Base-by-base conservation (phyloP, 2,329 filamentous ascomycete species). In the Alternaria brassicae region DNA sequence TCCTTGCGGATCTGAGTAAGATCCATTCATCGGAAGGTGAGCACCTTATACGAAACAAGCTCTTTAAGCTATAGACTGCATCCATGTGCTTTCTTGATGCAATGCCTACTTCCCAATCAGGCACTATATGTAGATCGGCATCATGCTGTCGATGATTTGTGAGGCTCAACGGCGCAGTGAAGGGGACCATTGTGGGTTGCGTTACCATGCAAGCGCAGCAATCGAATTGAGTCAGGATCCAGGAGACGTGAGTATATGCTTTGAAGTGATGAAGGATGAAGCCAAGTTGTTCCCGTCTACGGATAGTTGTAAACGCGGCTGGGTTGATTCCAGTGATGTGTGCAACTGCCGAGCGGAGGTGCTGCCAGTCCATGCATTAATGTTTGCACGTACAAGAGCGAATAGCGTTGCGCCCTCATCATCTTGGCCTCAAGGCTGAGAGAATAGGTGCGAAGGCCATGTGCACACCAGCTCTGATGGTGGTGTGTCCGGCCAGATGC, bases 391-490 rank as follows among this genome's bases (percentile, higher is more conserved):
- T 21, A 32, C 15, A 19, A 13, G 4, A 19, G 42, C 42, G 7
- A 19, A 6, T 2, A 32, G 3, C 12, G 32, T 10, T 15, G 6
- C 7, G 6, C 30, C 17, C 5, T 32, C 42, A 21, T 19, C 3
- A 21, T 21, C 42, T 30, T 30, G 27, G 6, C 4, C 27, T 4
- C 17, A 27, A 45, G 4, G 1, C 3, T 7, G 27, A 32, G 44
- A 47, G 4, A 47, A 10, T 6, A 47, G 3, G 9, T 1, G 13
- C 2, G 44, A 28, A 2, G 44, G 44, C 44, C 44, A 47, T 47
- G 44, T 47, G 42, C 42, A 47, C 12, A 47, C 12, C 27, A 47
- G 42, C 28, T 32, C 6, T 47, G 42, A 47, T 19, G 27, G 27
- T 15, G 42, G 6, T 21, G 6, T n/a, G 3, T 47, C 10, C 4